These are phyloP conservation scores for Acrodontium crateriforme DNA, from an alignment of 2,329 filamentous ascomycete species.

Conservation along the genomic window DNA sequence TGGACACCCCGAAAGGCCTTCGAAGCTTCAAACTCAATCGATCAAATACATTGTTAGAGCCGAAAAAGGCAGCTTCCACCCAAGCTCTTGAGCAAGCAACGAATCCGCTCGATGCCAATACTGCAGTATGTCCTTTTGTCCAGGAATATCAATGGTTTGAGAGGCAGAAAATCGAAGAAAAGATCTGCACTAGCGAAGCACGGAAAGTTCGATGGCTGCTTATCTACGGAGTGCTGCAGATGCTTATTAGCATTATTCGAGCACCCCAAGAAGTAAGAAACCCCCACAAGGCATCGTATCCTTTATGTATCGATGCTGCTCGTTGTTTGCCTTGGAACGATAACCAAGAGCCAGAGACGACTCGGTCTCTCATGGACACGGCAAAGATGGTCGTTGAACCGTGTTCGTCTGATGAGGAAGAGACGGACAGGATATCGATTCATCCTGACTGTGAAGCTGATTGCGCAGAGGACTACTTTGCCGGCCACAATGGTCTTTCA, in stretches of 20 bases:
- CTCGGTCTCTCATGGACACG: background rate
- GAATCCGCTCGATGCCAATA: constrained; percentile 25
- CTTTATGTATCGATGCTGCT: constrained; percentile 35
- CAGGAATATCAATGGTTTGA: constrained; percentile 59
- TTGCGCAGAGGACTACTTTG: constrained; percentile 23
- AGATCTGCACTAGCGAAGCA: constrained; percentile 48
- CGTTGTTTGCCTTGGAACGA: constrained; percentile 27
- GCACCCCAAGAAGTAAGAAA: constrained; percentile 48
- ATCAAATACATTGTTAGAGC: constrained; percentile 30
- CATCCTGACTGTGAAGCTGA: constrained; percentile 34
- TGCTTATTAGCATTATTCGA: constrained; percentile 50
- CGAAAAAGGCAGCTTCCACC: constrained; percentile 35
- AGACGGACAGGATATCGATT: constrained; percentile 22
- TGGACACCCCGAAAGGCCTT: constrained; percentile 22
- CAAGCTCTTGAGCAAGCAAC: constrained; percentile 39
- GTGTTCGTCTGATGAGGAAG: constrained; percentile 6
- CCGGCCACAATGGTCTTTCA: constrained; percentile 9
- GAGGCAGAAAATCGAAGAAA: constrained; percentile 43
- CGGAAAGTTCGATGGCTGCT: constrained; percentile 69
- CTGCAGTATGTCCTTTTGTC: constrained; percentile 41
- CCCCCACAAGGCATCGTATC: constrained; percentile 43
- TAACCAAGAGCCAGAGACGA: background rate
- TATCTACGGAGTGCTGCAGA: constrained; percentile 60
- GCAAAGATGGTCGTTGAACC: constrained; percentile 3
- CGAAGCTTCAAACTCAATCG: constrained; percentile 23